A percentile compares a stretch with the other conserved stretches of the same genome.
Evolutionary conservation across 179 eudicot genomes (phyloP).

Genomic region (Carnegiea gigantea): DNA sequence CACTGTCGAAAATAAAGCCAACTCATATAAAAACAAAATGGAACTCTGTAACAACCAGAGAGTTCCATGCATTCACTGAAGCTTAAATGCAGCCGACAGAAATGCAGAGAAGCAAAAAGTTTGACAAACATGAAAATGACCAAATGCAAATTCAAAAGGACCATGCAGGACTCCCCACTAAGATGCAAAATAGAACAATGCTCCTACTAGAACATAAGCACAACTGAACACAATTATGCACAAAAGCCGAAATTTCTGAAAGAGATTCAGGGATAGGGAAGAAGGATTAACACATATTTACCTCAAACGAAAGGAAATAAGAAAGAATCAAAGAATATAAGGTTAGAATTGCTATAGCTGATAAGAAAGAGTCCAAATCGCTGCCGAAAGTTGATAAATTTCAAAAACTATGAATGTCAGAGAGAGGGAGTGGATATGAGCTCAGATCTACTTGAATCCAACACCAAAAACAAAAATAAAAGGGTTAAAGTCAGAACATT

Average conservation of each 20-base stretch:
- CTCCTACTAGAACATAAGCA: neutral
- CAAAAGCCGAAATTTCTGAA: neutral
- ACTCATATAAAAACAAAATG: neutral
- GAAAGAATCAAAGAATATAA: no score
- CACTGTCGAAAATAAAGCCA: constrained; percentile 45
- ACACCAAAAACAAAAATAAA: no score
- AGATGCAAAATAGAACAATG: neutral
- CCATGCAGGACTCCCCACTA: neutral
- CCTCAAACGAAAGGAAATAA: no score
- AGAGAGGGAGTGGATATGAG: no score
- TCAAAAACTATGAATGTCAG: no score
- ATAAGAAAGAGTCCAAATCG: no score
- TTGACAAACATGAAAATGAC: constrained; percentile 2
- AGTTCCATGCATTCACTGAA: neutral
- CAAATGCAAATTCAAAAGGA: neutral
- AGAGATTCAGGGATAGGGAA: no score
- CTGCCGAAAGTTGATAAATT: no score
- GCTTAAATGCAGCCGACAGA: neutral
- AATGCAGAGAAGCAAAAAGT: neutral
- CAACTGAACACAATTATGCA: neutral
- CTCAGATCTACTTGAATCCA: no score
- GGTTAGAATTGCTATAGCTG: no score
- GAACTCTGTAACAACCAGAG: neutral
- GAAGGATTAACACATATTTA: no score
- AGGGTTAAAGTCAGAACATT: no score